Base-by-base conservation (phyloP, 345 rosid species). In the Erodium maritimum region DNA sequence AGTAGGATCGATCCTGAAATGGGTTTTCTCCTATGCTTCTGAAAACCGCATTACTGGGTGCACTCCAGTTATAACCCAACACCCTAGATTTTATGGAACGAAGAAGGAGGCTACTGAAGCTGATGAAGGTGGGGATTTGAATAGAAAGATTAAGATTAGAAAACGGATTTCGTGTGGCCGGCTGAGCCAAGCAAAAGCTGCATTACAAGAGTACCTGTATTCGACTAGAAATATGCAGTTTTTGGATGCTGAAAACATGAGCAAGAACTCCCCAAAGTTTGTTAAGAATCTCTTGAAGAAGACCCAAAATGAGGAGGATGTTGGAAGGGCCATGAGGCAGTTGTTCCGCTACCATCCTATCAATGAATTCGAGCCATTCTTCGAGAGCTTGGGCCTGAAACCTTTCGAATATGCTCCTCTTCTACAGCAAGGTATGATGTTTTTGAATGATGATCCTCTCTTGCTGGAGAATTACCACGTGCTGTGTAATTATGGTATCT, bases 321-420 rank as follows among this genome's bases (percentile, higher is more conserved):
- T 76, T 37, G 69, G 70, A 8, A 19, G 21, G 12, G 68, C 82
- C 0, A 33, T 85, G 34, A n/a, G 75, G 1, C 86, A 82, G 67
- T 81, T 69, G 69, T 57, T 91, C 59, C 77, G 80, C 37, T 88
- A 80, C 56, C 80, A 82, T 52, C 97, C 96, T 45, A 82, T 88
- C 61, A 91, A 88, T 58, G 97, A 91, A 73, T 88, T 85, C 24
- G 96, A 91, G 68, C 91, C 90, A 13, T 91, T 88, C 77, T 80
- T 79, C 34, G 91, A 91, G 84, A 88, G 95, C 61, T 50, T 82
- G 54, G 51, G 50, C 8, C 52, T 19, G 55, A 5, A 19, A 25
- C 1, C 20, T 1, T 23, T 14, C 66, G 65, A 63, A 62, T 20
- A 50, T 18, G 16, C 55, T 9, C 50, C 72, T 19, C 61, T 86